Evolutionary conservation across 352 stramenopile genomes (phyloP).

Genomic region (Phytophthora cactorum): DNA sequence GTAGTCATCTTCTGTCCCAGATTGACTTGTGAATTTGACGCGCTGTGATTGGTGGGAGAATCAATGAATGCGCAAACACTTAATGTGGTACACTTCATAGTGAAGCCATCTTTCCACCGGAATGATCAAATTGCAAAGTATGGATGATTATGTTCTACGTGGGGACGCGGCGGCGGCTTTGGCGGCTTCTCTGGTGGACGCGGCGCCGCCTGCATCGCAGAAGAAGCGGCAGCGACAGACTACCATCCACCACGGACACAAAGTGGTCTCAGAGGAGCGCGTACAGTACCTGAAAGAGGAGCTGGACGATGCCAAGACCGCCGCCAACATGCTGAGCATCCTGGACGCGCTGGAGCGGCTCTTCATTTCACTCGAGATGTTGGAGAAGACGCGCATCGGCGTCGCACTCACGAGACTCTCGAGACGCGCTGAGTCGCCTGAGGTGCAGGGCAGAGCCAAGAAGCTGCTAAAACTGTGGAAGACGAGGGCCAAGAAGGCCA

Average conservation of each 20-base stretch:
- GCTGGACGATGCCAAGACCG: slow-evolving; percentile 61
- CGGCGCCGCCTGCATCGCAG: slow-evolving; percentile 5
- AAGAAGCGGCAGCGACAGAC: slow-evolving; percentile 63
- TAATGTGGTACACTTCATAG: slow-evolving; percentile 1
- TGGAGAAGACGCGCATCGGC: slow-evolving; percentile 73
- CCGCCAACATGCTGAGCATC: slow-evolving; percentile 49
- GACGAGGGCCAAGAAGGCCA: slow-evolving; percentile 66
- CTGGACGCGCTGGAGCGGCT: slow-evolving; percentile 64
- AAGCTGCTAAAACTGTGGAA: slow-evolving; percentile 76
- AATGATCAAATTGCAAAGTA: slow-evolving; percentile 11
- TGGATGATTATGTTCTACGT: slow-evolving; percentile 73
- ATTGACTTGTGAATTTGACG: background rate
- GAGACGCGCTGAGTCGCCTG: slow-evolving; percentile 32
- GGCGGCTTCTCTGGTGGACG: slow-evolving; percentile 19
- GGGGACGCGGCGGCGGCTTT: slow-evolving; percentile 50
- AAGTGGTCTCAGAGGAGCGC: slow-evolving; percentile 73
- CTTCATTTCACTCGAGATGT: slow-evolving; percentile 84
- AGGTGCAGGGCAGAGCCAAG: slow-evolving; percentile 47
- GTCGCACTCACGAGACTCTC: slow-evolving; percentile 44
- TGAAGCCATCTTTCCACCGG: slow-evolving; percentile 10
- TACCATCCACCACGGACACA: slow-evolving; percentile 68
- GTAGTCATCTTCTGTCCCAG: background rate
- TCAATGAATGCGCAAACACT: slow-evolving; percentile 29
- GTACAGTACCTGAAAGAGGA: slow-evolving; percentile 74
- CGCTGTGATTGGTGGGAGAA: slow-evolving; percentile 13